Evolutionary conservation across 345 rosid species (phyloP), one percentile per base, ranked within the genome.

Genomic region (Rhizophora apiculata): DNA sequence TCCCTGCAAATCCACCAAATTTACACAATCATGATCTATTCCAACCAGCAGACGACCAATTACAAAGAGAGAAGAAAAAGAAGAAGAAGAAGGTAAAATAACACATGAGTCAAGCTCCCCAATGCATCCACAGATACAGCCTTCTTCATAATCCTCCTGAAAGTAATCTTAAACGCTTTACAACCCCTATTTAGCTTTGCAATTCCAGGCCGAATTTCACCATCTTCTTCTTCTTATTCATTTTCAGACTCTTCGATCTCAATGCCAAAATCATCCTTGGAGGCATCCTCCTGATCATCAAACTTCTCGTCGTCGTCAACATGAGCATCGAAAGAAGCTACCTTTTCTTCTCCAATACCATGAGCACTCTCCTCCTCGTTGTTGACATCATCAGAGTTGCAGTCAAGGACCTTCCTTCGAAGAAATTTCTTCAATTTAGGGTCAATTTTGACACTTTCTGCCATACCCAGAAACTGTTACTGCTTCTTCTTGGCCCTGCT

Each of bases 381-480:
- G 9, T 34, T 7, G 37, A 80, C 88, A 0, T 85, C 93, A 62
- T 92, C 98, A 1, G 99, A 92, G 73, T 95, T 84, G 78, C 90
- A 95, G 4, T 85, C 98, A 36, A 90, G 85, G 11, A 91, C 96
- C 81, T 97, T 85, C 84, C 82, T 86, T 36, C 78, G 78, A 62
- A 78, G 87, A 6, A 93, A 76, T 73, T 84, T 87, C 67, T 76
- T 82, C 81, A 83, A 72, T 76, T 80, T 89, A 68, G 72, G 69
- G 51, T 83, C 80, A 4, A 85, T 75, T 78, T 82, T 92, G 21
- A 78, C 80, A 79, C 78, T 84, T 56, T 77, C 80, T 31, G 85
- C 79, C 2, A 72, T 20, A 22, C 82, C 73, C 36, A 65, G 83
- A 63, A 68, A 22, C 67, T 76, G 39, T 72, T 81, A 83, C n/a